Percentiles rank a stretch among this genome's conserved stretches.
Evolutionary conservation across 345 rosid species (phyloP).

Genomic region (Euphorbia peplus): DNA sequence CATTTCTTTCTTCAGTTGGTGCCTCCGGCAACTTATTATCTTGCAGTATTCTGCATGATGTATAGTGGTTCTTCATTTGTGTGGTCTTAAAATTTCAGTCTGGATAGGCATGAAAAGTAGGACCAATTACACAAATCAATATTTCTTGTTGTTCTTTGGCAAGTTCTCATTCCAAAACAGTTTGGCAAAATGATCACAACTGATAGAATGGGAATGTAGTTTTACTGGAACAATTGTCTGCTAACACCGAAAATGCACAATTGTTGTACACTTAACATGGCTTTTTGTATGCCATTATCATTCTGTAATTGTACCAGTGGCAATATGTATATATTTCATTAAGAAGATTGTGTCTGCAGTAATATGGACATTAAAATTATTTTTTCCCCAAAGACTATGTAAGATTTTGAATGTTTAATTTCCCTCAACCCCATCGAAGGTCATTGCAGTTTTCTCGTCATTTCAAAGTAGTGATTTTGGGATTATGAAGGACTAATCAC

Average conservation of each 20-base stretch:
- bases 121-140: neutral
- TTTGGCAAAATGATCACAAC: neutral
- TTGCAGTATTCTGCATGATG: neutral
- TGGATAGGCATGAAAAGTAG: neutral
- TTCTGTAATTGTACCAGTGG: neutral
- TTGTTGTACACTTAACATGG: neutral
- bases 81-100: neutral
- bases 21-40: neutral
- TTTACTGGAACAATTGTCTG: neutral
- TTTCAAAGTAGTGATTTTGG: constrained; percentile 2
- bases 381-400: neutral
- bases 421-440: neutral
- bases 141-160: neutral
- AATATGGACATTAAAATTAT: neutral
- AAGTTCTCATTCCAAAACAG: neutral
- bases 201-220: neutral
- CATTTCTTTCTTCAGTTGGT: neutral
- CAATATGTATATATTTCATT: neutral
- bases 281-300: neutral
- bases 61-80: constrained; percentile 3
- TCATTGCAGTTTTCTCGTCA: neutral
- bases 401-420: neutral
- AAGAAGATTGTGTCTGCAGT: neutral
- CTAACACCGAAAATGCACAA: neutral
- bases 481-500: neutral